phyloP scores from a whole-genome alignment of 192 early-diverging fungal species.

The Podila verticillata region DNA sequence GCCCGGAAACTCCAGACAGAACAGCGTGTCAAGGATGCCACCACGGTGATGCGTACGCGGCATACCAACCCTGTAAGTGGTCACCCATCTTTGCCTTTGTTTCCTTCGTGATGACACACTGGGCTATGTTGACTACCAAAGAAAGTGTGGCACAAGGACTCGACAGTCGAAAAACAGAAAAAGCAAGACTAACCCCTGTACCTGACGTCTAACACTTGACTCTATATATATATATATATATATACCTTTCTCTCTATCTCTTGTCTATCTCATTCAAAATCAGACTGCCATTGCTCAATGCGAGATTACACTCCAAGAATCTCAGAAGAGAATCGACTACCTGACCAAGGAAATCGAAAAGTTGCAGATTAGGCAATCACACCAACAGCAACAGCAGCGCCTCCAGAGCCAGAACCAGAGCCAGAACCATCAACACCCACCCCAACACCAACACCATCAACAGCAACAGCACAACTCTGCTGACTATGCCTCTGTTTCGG shows the following conservation, averaged over 20 bases:
- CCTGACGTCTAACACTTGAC: not conserved
- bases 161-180: not conserved
- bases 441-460: slow-evolving; percentile 14
- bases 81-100: not conserved
- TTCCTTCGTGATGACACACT: not conserved
- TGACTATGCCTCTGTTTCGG: slow-evolving; percentile 32
- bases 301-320: slow-evolving; percentile 73
- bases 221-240: too few species aligned
- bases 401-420: slow-evolving; percentile 47
- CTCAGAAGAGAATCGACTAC: slow-evolving; percentile 75
- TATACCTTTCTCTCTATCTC: not conserved
- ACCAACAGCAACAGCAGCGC: slow-evolving; percentile 45
- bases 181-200: not conserved
- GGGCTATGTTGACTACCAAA: too few species aligned
- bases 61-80: slow-evolving; percentile 68
- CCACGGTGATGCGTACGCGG: slow-evolving; percentile 73
- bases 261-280: not conserved
- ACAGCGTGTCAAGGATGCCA: slow-evolving; percentile 76
- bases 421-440: slow-evolving; percentile 30
- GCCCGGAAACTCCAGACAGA: slow-evolving; percentile 78
- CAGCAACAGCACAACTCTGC: slow-evolving; percentile 12
- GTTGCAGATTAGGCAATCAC: slow-evolving; percentile 66
- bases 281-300: slow-evolving; percentile 71
- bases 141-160: too few species aligned
- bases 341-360: slow-evolving; percentile 73